A percentile compares a stretch with the other conserved stretches of the same genome.
Evolutionary conservation across 2,329 filamentous ascomycete species (phyloP).

Genomic region (Graphilbum sp.): DNA sequence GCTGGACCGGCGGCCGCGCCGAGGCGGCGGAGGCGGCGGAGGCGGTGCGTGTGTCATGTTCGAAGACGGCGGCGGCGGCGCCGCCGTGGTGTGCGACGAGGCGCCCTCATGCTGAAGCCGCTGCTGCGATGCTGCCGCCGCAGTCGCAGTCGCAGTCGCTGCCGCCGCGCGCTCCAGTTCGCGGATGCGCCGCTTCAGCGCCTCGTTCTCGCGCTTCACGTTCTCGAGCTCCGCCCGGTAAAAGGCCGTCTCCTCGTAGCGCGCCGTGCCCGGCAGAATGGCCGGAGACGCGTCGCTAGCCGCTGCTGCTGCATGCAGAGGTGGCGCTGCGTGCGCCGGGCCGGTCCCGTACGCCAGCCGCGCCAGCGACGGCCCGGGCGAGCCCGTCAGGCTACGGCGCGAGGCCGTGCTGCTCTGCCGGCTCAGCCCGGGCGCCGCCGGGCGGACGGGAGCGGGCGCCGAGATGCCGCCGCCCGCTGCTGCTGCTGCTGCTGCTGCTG

Average conservation of each 20-base stretch:
- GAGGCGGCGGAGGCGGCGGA: not conserved
- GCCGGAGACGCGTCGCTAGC: slow-evolving; percentile 32
- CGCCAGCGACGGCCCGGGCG: too few relatives aligned
- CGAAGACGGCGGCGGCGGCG: not conserved
- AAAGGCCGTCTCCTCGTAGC: slow-evolving; percentile 46
- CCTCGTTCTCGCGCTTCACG: slow-evolving; percentile 48
- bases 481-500: slow-evolving; percentile 14
- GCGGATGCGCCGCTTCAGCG: slow-evolving; percentile 40
- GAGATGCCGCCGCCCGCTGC: slow-evolving; percentile 23
- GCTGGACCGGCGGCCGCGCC: slow-evolving; percentile 31
- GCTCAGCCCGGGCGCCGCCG: slow-evolving; percentile 23
- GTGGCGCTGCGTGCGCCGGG: too few relatives aligned
- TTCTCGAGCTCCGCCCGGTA: slow-evolving; percentile 43
- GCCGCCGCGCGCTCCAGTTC: slow-evolving; percentile 36
- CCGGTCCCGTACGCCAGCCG: too few relatives aligned
- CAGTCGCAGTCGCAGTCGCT: slow-evolving; percentile 3
- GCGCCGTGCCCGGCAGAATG: slow-evolving; percentile 36
- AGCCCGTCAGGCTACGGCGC: slow-evolving; percentile 32
- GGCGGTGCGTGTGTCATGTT: not conserved
- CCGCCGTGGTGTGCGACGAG: too few relatives aligned
- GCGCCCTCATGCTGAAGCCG: too few relatives aligned
- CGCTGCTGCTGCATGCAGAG: not conserved
- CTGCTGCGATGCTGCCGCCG: not conserved
- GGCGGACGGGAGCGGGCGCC: slow-evolving; percentile 22
- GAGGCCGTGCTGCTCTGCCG: slow-evolving; percentile 40